Conservation (phyloP, 768 basidiomycete genomes). For the Lentinula lateritia region DNA sequence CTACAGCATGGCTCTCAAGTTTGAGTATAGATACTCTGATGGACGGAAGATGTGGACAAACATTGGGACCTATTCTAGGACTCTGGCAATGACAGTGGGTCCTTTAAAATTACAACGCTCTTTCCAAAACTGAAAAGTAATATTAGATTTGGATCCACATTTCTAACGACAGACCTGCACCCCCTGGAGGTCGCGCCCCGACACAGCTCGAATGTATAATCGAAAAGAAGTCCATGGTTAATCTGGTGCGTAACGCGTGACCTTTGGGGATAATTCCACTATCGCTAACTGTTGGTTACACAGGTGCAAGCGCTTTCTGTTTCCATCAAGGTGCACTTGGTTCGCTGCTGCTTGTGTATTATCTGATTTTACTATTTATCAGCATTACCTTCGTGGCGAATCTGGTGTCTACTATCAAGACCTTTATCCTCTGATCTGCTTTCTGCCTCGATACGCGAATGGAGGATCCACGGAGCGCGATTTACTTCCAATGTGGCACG, state of each 20-base stretch:
- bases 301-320: conserved; percentile 67
- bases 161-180: conserved; percentile 34
- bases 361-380: background rate
- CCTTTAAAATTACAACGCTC: conserved; percentile 4
- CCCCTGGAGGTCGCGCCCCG: conserved; percentile 20
- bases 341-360: background rate
- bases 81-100: conserved; percentile 52
- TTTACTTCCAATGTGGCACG: conserved; percentile 54
- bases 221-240: conserved; percentile 74
- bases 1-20: conserved; percentile 6
- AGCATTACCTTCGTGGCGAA: conserved; percentile 68
- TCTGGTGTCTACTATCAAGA: conserved; percentile 69
- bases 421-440: conserved; percentile 63
- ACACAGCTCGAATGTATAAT: conserved; percentile 43
- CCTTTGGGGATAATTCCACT: background rate
- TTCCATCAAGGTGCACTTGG: conserved; percentile 47
- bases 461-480: conserved; percentile 26
- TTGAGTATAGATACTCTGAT: conserved; percentile 47
- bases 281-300: background rate
- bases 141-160: conserved; percentile 54
- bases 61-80: conserved; percentile 51
- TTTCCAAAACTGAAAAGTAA: background rate
- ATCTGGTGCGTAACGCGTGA: conserved; percentile 38
- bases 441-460: conserved; percentile 56
- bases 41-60: conserved; percentile 69